A percentile compares a stretch with the other conserved stretches of the same genome.
These are phyloP conservation scores for Mikania micrantha DNA, from an alignment of 129 eudicot genomes.

Conservation along the genomic window DNA sequence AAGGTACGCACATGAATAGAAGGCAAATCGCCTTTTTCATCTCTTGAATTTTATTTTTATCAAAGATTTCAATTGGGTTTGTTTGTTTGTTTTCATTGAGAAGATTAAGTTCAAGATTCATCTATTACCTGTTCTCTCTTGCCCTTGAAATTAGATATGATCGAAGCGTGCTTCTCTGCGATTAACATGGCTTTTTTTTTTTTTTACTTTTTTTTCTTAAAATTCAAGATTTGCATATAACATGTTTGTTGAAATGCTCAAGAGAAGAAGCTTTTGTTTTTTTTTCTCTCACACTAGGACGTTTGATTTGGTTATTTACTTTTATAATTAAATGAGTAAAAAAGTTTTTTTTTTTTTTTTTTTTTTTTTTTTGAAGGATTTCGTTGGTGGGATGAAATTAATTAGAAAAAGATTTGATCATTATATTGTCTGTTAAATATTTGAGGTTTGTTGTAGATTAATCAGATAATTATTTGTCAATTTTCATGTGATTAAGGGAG, in stretches of 20 bases:
- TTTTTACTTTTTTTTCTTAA: not conserved
- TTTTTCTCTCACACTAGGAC: not conserved
- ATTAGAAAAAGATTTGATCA: not conserved
- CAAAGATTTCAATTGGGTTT: not conserved
- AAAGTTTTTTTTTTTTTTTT: constrained; percentile 6
- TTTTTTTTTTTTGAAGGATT: constrained; percentile 10
- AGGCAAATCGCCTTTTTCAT: too few species aligned
- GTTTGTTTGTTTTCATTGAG: not conserved
- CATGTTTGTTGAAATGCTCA: constrained; percentile 8
- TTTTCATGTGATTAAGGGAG: not conserved
- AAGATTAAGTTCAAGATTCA: not conserved
- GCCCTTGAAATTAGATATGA: not conserved
- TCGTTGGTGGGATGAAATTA: constrained; percentile 12
- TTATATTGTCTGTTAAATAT: not conserved
- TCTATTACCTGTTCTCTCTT: not conserved
- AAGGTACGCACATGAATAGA: constrained; percentile 19
- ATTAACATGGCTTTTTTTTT: not conserved
- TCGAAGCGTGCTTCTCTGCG: not conserved
- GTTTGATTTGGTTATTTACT: constrained; percentile 1
- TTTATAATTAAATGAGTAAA: constrained; percentile 19
- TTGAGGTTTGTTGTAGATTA: too few species aligned
- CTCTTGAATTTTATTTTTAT: not conserved
- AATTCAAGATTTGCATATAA: not conserved
- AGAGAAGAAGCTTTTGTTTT: constrained; percentile 10
- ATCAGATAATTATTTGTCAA: not conserved